A percentile compares a stretch with the other conserved stretches of the same genome.
phyloP scores from a whole-genome alignment of 2,329 filamentous ascomycete species.

The Lomentospora prolificans region DNA sequence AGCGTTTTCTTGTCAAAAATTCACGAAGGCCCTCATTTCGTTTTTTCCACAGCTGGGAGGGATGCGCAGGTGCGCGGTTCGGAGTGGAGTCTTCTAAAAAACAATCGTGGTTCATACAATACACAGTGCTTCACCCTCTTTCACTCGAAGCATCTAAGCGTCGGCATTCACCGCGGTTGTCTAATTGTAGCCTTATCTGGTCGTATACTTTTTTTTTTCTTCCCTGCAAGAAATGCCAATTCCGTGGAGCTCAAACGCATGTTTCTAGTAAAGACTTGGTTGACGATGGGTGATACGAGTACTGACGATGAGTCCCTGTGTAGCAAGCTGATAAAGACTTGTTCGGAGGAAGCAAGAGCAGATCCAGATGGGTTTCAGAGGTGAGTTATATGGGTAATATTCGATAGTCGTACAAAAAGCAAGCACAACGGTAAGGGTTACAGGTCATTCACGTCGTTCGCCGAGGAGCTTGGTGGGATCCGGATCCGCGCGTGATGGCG shows the following conservation, averaged over 20 bases:
- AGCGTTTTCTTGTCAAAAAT: conserved; percentile 10
- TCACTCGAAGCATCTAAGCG: conserved; percentile 11
- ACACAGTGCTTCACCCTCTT: conserved; percentile 29
- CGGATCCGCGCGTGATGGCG: too few relatives aligned
- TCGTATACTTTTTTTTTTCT: not conserved
- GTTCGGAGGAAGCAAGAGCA: too few relatives aligned
- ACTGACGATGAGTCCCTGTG: too few relatives aligned
- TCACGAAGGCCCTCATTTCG: conserved; percentile 9
- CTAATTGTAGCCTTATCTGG: not conserved
- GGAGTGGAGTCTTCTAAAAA: conserved; percentile 34
- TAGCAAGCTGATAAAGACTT: too few relatives aligned
- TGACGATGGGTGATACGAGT: too few relatives aligned
- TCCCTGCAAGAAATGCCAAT: not conserved
- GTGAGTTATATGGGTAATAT: not conserved
- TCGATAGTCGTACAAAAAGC: not conserved
- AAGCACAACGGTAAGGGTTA: not conserved
- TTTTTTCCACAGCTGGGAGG: conserved; percentile 20
- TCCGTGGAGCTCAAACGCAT: not conserved
- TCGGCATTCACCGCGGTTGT: not conserved
- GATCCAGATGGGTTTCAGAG: not conserved
- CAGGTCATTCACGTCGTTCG: not conserved
- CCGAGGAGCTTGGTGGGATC: too few relatives aligned
- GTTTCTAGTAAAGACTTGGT: too few relatives aligned
- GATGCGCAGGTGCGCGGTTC: conserved; percentile 37
- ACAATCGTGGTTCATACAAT: conserved; percentile 46